A percentile compares a stretch with the other conserved stretches of the same genome.
Evolutionary conservation across 2,329 filamentous ascomycete genomes (phyloP).

Genomic region (Ophiocordyceps robertsii): DNA sequence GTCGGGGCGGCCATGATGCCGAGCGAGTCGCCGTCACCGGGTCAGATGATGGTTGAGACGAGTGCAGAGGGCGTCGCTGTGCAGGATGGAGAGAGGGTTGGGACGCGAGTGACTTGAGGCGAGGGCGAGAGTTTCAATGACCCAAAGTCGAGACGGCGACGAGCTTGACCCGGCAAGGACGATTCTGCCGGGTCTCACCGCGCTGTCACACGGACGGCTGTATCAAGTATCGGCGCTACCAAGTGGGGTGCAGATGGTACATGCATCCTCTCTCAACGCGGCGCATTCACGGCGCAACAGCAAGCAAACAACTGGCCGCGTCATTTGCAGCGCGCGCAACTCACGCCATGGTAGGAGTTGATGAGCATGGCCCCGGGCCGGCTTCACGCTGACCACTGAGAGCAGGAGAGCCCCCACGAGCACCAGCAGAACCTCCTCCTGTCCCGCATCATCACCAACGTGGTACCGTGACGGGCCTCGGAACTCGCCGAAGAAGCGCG

Average conservation of each 20-base stretch:
- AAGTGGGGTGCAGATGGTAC: background rate
- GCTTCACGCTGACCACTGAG: background rate
- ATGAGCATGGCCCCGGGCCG: background rate
- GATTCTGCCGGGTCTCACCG: conserved; percentile 23
- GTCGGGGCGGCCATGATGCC: conserved; percentile 50
- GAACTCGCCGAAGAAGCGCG: background rate
- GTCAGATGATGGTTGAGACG: no score
- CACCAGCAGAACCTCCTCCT: conserved; percentile 91
- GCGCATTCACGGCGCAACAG: no score
- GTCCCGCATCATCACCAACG: conserved; percentile 92
- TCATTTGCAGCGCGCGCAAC: no score
- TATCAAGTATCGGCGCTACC: background rate
- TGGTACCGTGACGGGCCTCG: conserved; percentile 45
- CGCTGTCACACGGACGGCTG: background rate
- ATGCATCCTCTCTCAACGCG: no score
- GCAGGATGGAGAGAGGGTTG: background rate
- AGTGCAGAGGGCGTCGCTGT: no score
- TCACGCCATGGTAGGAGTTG: background rate
- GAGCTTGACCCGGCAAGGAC: background rate
- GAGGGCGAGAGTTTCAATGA: background rate
- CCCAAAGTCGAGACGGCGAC: background rate
- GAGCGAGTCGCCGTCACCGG: conserved; percentile 16
- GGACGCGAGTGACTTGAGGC: background rate
- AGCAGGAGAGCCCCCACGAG: conserved; percentile 85
- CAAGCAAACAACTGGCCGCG: no score